These are phyloP conservation scores for Geotrichum klebahnii DNA, from an alignment of 1,139 yeast genomes.

Conservation along the genomic window DNA sequence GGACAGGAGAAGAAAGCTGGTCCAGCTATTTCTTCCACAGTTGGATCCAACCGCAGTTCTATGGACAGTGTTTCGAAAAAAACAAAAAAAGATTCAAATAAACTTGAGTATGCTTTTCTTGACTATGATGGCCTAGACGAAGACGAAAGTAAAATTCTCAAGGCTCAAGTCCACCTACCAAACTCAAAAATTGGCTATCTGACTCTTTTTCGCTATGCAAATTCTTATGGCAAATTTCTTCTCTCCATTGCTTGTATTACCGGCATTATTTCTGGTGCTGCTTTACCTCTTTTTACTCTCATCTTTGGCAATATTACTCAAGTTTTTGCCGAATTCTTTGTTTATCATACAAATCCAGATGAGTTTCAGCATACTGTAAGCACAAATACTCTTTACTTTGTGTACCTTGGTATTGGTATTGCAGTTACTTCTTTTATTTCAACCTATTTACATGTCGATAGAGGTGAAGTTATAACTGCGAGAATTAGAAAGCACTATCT, in stretches of 20 bases:
- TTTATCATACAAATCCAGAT: slow-evolving; percentile 30
- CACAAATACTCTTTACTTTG: slow-evolving; percentile 40
- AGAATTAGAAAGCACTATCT: slow-evolving; percentile 43
- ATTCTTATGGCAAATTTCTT: slow-evolving; percentile 32
- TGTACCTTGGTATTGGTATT: slow-evolving; percentile 42
- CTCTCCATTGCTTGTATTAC: slow-evolving; percentile 34
- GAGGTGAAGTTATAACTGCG: slow-evolving; percentile 45
- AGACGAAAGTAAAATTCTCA: slow-evolving; percentile 36
- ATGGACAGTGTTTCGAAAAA: too few species aligned
- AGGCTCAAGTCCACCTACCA: slow-evolving; percentile 35
- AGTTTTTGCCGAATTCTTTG: slow-evolving; percentile 38
- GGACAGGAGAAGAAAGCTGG: too few species aligned
- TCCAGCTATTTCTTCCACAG: too few species aligned
- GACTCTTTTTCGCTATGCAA: slow-evolving; percentile 40
- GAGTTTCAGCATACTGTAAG: slow-evolving; percentile 37
- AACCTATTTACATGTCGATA: slow-evolving; percentile 40
- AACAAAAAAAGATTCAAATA: too few species aligned
- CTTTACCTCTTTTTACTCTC: slow-evolving; percentile 42
- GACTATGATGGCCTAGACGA: slow-evolving; percentile 29
- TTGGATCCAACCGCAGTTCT: too few species aligned
- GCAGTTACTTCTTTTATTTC: slow-evolving; percentile 36
- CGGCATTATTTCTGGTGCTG: slow-evolving; percentile 41
- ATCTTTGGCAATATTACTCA: slow-evolving; percentile 42
- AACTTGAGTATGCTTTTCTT: too few species aligned
- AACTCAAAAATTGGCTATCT: slow-evolving; percentile 32